Percentiles rank a stretch among this genome's conserved stretches.
Evolutionary conservation across 495 filamentous ascomycete genomes (phyloP).

Genomic region (Xylaria scruposa): DNA sequence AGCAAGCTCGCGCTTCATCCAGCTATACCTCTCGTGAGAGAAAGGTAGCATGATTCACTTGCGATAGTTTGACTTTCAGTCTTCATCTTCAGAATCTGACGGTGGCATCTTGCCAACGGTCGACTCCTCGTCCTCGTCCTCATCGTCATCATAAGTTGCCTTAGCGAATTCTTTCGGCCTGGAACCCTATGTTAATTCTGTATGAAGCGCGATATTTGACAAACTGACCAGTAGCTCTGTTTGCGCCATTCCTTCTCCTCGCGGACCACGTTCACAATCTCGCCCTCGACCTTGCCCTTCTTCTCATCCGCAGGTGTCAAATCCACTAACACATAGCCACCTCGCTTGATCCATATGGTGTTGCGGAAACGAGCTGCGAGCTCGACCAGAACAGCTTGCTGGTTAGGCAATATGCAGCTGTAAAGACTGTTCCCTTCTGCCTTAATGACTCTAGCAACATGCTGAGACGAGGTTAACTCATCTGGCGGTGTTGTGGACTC

Average conservation of each 20-base stretch:
- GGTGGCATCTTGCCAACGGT: constrained; percentile 83
- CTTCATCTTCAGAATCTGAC: constrained; percentile 67
- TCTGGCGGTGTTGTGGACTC: constrained; percentile 77
- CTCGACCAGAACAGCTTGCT: constrained; percentile 72
- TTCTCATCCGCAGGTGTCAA: constrained; percentile 64
- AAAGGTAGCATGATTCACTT: constrained; percentile 31
- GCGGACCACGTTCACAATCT: constrained; percentile 90
- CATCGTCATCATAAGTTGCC: constrained; percentile 68
- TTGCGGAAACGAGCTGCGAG: constrained; percentile 82
- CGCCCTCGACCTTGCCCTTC: constrained; percentile 82
- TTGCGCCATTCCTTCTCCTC: constrained; percentile 94
- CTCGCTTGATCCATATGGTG: constrained; percentile 87
- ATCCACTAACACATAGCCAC: constrained; percentile 86
- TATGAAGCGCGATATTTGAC: background rate
- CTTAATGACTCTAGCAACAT: constrained; percentile 76
- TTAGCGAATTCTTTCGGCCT: constrained; percentile 86
- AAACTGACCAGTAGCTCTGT: constrained; percentile 80
- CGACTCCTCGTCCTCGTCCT: constrained; percentile 82
- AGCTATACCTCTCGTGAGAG: constrained; percentile 28
- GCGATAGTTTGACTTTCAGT: constrained; percentile 32
- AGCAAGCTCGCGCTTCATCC: constrained; percentile 33
- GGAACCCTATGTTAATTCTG: constrained; percentile 34
- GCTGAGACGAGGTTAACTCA: constrained; percentile 66
- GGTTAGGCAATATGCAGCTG: constrained; percentile 65
- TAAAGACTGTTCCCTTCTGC: constrained; percentile 90